Conservation (phyloP, 2,329 filamentous ascomycete genomes). For the Torrubiella hemipterigena region DNA sequence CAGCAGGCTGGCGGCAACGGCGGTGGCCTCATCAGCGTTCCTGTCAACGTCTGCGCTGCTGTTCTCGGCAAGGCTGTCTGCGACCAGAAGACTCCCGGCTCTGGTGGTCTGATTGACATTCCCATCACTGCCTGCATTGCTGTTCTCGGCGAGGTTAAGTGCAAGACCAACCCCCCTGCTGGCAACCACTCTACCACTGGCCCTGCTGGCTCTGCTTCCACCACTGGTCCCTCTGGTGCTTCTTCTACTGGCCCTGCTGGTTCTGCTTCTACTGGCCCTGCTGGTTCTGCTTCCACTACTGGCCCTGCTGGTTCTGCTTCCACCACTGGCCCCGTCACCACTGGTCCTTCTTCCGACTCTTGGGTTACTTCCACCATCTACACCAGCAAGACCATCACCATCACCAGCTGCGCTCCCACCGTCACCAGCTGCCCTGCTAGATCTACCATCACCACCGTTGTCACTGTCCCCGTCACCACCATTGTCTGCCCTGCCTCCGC, state of each 20-base stretch:
- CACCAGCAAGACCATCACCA: conserved; percentile 3
- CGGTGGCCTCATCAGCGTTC: neutral
- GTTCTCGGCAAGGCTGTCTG: too few relatives aligned
- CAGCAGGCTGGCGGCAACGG: neutral
- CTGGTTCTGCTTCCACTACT: too few relatives aligned
- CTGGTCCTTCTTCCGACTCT: neutral
- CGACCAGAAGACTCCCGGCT: too few relatives aligned
- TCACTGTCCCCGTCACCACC: conserved; percentile 4
- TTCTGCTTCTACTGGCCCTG: neutral
- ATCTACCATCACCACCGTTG: conserved; percentile 2
- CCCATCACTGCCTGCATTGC: too few relatives aligned
- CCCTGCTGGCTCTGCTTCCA: neutral
- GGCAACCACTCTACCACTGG: too few relatives aligned
- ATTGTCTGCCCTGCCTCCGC: too few relatives aligned
- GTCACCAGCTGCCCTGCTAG: conserved; percentile 6
- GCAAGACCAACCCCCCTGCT: too few relatives aligned
- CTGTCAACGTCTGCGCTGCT: neutral
- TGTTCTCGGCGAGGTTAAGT: too few relatives aligned
- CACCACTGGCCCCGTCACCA: neutral
- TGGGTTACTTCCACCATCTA: conserved; percentile 2
- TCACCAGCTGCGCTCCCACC: conserved; percentile 3
- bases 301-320: neutral
- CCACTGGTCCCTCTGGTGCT: too few relatives aligned
- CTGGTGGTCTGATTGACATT: too few relatives aligned
- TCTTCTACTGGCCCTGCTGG: too few relatives aligned